Evolutionary conservation across 371 early-diverging fungal genomes (phyloP).

Genomic region (Mortierella sp.): DNA sequence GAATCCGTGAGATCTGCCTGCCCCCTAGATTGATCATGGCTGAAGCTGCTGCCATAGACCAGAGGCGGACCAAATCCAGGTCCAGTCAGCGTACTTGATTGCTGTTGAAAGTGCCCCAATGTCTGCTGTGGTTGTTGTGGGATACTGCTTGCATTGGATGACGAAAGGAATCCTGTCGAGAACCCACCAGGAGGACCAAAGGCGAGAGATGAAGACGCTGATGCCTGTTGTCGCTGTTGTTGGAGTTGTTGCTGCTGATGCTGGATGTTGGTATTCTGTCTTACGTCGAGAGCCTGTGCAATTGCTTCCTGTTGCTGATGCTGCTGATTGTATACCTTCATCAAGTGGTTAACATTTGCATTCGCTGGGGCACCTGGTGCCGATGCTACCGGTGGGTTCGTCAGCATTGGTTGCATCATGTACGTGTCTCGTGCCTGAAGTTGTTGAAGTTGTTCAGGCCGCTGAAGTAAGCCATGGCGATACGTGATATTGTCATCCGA

Average conservation of each 20-base stretch:
- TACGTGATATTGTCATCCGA: constrained; percentile 1
- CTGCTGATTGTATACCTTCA: constrained; percentile 37
- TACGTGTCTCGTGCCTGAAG: constrained; percentile 10
- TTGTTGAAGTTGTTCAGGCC: constrained; percentile 17
- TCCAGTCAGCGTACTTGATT: constrained; percentile 6
- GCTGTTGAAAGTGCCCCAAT: constrained; percentile 13
- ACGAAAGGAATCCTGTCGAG: constrained; percentile 1
- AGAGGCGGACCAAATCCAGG: constrained; percentile 28
- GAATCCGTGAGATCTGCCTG: constrained; percentile 33
- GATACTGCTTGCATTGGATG: neutral
- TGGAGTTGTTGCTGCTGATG: constrained; percentile 36
- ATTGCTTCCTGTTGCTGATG: constrained; percentile 33
- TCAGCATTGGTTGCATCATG: constrained; percentile 21
- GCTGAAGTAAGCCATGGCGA: constrained; percentile 12
- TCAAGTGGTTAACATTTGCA: constrained; percentile 16
- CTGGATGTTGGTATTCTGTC: constrained; percentile 35
- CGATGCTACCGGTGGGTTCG: neutral
- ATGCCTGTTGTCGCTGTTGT: constrained; percentile 34
- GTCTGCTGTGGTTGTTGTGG: constrained; percentile 20
- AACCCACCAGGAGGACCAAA: constrained; percentile 36
- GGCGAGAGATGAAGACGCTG: constrained; percentile 33
- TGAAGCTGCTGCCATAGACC: constrained; percentile 34
- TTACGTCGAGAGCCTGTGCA: constrained; percentile 27
- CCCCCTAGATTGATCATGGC: constrained; percentile 13
- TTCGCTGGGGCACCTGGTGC: neutral